A percentile compares a stretch with the other conserved stretches of the same genome.
phyloP scores from a whole-genome alignment of 306 rosid genomes.

The Arachis stenosperma region DNA sequence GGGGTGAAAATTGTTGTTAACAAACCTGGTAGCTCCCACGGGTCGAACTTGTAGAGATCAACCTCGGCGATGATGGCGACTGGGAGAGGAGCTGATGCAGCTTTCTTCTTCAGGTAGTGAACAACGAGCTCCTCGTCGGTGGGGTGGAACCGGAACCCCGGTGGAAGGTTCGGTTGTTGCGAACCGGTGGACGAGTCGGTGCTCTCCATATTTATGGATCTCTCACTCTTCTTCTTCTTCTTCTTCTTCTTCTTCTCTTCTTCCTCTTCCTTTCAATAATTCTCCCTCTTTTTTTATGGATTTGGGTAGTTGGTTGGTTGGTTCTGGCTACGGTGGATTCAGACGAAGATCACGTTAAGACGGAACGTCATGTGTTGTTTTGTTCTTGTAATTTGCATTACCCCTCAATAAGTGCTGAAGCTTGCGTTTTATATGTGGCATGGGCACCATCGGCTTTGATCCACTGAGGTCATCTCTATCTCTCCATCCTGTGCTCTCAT shows the following conservation, averaged over 20 bases:
- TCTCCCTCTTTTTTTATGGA: neutral
- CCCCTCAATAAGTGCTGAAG: conserved; percentile 40
- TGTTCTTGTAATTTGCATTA: conserved; percentile 26
- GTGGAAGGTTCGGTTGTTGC: conserved; percentile 80
- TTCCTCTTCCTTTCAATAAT: too few relatives aligned
- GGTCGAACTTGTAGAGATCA: conserved; percentile 94
- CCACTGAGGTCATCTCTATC: neutral
- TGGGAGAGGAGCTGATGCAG: conserved; percentile 67
- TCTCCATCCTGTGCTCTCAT: rapidly evolving
- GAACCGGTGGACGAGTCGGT: conserved; percentile 75
- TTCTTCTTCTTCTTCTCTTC: neutral
- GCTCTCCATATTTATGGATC: conserved; percentile 64
- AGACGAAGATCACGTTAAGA: conserved; percentile 41
- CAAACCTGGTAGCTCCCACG: conserved; percentile 94
- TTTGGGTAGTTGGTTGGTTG: neutral
- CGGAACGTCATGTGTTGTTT: neutral
- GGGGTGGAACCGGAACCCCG: conserved; percentile 96
- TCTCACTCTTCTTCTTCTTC: neutral
- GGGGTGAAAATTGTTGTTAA: neutral
- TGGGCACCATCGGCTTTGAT: conserved; percentile 12
- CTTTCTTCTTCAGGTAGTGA: conserved; percentile 89
- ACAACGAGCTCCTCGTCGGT: conserved; percentile 95
- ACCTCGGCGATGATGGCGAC: conserved; percentile 87
- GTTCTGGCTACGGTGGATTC: conserved; percentile 26
- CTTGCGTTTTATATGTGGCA: conserved; percentile 44